Evolutionary conservation across 2,329 filamentous ascomycete species (phyloP).

Genomic region (Calonectria naviculata): DNA sequence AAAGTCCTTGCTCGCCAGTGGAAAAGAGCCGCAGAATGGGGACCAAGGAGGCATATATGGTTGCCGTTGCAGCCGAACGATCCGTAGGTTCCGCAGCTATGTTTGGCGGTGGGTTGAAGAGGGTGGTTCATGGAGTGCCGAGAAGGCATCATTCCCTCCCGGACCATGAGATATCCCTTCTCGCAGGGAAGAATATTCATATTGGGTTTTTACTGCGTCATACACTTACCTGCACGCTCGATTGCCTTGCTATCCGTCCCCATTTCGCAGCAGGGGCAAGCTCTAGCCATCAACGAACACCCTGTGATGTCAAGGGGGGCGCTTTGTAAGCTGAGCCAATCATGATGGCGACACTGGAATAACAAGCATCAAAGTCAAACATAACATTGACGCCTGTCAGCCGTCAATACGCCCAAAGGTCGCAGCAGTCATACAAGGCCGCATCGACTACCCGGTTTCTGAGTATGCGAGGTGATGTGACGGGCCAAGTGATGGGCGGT

Average conservation of each 20-base stretch:
- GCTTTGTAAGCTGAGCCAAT: constrained; percentile 19
- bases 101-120: background rate
- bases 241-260: background rate
- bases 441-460: background rate
- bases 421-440: background rate
- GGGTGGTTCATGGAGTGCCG: background rate
- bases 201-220: background rate
- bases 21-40: background rate
- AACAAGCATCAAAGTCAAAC: constrained; percentile 8
- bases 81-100: constrained; percentile 18
- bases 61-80: constrained; percentile 24
- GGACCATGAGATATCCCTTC: background rate
- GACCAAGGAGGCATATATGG: constrained; percentile 20
- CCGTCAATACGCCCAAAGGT: background rate
- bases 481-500: background rate
- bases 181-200: background rate
- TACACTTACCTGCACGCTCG: background rate
- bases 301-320: constrained; percentile 2
- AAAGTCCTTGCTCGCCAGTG: background rate
- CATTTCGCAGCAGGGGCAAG: background rate
- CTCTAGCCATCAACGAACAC: background rate
- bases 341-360: background rate
- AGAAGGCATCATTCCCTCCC: background rate
- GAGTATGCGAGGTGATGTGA: constrained; percentile 10
- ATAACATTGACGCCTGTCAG: constrained; percentile 10